These are phyloP conservation scores for Durusdinium trenchii DNA, from an alignment of 73 alveolate species.

Conservation along the genomic window DNA sequence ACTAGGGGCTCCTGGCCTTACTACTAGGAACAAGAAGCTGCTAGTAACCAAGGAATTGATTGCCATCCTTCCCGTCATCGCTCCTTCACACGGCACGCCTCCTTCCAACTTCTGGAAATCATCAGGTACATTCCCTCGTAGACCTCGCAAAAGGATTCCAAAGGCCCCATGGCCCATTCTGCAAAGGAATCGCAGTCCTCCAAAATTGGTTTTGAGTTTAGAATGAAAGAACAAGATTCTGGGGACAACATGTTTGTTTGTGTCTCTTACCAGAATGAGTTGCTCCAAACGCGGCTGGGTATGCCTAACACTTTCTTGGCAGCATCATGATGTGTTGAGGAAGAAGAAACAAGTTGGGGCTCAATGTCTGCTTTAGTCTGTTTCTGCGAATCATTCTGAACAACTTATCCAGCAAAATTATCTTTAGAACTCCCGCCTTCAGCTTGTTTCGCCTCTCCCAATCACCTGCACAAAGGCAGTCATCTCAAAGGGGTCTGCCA, in stretches of 20 bases:
- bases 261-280: too few species aligned
- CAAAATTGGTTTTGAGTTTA: too few species aligned
- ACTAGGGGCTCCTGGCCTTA: too few species aligned
- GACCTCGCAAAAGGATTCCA: slow-evolving; percentile 95
- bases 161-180: too few species aligned
- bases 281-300: too few species aligned
- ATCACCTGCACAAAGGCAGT: slow-evolving; percentile 98
- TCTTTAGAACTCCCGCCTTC: slow-evolving; percentile 88
- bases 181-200: too few species aligned
- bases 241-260: too few species aligned
- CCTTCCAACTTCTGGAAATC: slow-evolving; percentile 97
- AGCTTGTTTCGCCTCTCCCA: slow-evolving; percentile 99
- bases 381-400: background rate
- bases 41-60: background rate
- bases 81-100: background rate
- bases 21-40: background rate
- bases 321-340: too few species aligned
- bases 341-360: too few species aligned
- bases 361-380: too few species aligned
- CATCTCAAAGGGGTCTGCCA: slow-evolving; percentile 95
- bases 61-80: background rate
- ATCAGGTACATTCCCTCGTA: slow-evolving; percentile 98
- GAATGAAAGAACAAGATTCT: too few species aligned
- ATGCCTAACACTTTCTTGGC: too few species aligned
- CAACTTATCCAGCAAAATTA: background rate